Evolutionary conservation across 768 basidiomycete species (phyloP).

Genomic region (Scleroderma citrinum): DNA sequence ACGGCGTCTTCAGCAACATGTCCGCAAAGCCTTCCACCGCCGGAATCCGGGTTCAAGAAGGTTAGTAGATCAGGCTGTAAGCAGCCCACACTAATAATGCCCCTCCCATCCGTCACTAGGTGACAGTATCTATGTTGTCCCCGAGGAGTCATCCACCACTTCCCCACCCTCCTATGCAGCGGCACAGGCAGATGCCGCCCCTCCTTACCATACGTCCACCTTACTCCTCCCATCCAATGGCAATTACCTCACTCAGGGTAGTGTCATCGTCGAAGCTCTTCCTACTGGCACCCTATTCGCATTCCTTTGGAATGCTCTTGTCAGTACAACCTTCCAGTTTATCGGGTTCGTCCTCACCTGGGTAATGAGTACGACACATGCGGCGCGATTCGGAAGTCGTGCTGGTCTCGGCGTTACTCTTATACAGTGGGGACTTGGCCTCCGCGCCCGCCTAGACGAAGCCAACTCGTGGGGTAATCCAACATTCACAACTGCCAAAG

Average conservation of each 20-base stretch:
- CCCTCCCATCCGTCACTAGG: slow-evolving; percentile 35
- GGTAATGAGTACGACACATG: slow-evolving; percentile 89
- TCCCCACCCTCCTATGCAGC: slow-evolving; percentile 89
- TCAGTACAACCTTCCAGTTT: slow-evolving; percentile 96
- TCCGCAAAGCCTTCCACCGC: slow-evolving; percentile 69
- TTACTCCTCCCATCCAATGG: slow-evolving; percentile 69
- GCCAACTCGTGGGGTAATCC: slow-evolving; percentile 32
- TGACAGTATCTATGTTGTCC: slow-evolving; percentile 67
- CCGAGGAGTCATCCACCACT: slow-evolving; percentile 78
- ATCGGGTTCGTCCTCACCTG: slow-evolving; percentile 91
- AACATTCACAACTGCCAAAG: slow-evolving; percentile 39
- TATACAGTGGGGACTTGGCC: slow-evolving; percentile 89
- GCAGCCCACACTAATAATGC: neutral
- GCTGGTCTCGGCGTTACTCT: slow-evolving; percentile 95
- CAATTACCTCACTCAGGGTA: slow-evolving; percentile 44
- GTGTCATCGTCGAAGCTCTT: slow-evolving; percentile 87
- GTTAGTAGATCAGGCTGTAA: slow-evolving; percentile 30
- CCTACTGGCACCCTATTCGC: slow-evolving; percentile 78
- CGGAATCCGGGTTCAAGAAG: slow-evolving; percentile 55
- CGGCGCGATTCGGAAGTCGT: slow-evolving; percentile 87
- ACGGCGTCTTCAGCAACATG: slow-evolving; percentile 95
- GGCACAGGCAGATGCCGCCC: slow-evolving; percentile 92
- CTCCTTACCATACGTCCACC: slow-evolving; percentile 96
- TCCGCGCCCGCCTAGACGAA: slow-evolving; percentile 51
- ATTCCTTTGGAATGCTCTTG: slow-evolving; percentile 88